phyloP scores from a whole-genome alignment of 129 eudicot genomes.

The Chrysanthemum makinoi region DNA sequence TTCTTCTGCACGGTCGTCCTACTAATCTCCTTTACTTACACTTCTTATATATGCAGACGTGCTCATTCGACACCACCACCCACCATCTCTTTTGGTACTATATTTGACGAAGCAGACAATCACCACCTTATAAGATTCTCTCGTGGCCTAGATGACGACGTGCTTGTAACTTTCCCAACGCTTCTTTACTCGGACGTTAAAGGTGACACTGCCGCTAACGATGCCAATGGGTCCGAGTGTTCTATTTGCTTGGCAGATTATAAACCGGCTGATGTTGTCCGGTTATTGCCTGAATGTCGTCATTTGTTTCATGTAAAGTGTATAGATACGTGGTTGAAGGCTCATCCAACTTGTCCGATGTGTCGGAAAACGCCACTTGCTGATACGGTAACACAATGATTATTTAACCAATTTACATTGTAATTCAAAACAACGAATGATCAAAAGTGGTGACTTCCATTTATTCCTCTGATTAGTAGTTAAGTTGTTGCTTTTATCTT shows the following conservation, averaged over 20 bases:
- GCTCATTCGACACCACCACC: conserved; percentile 1
- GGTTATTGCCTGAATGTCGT: conserved; percentile 42
- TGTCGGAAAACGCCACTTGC: conserved; percentile 38
- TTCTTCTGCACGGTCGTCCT: conserved; percentile 18
- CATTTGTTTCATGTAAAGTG: conserved; percentile 47
- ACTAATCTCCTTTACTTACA: conserved; percentile 26
- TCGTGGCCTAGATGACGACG: conserved; percentile 24
- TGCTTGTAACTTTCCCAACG: conserved; percentile 26
- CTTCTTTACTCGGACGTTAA: conserved; percentile 24
- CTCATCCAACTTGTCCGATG: conserved; percentile 51
- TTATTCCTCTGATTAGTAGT: no score
- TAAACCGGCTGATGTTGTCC: conserved; percentile 32
- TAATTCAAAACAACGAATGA: neutral
- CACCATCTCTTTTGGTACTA: neutral
- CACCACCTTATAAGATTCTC: conserved; percentile 24
- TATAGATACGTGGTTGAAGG: conserved; percentile 47
- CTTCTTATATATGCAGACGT: conserved; percentile 30
- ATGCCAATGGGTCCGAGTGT: conserved; percentile 26
- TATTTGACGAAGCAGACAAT: neutral
- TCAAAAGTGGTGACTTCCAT: no score
- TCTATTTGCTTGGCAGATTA: conserved; percentile 50
- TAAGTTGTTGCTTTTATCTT: no score
- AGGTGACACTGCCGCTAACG: neutral
- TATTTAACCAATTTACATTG: conserved; percentile 9
- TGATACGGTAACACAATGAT: neutral